Evolutionary conservation across 2,329 filamentous ascomycete genomes (phyloP).

Genomic region (Gremmenia infestans): DNA sequence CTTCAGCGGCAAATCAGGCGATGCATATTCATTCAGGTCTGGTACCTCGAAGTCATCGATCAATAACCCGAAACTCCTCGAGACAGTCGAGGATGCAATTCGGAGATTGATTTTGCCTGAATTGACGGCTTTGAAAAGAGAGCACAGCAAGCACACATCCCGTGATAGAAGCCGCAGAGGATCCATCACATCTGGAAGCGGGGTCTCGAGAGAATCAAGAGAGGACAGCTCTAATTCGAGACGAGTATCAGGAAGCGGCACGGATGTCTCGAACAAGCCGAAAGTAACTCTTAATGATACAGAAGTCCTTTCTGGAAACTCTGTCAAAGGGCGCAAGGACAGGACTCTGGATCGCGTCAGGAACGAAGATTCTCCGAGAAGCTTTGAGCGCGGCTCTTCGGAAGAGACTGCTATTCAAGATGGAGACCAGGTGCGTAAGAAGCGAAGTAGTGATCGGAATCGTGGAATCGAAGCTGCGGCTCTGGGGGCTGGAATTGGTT

Average conservation of each 20-base stretch:
- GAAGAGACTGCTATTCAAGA: slow-evolving; percentile 45
- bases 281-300: slow-evolving; percentile 56
- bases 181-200: slow-evolving; percentile 53
- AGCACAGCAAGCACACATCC: slow-evolving; percentile 73
- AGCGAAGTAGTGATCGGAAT: slow-evolving; percentile 23
- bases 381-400: slow-evolving; percentile 38
- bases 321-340: slow-evolving; percentile 45
- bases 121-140: slow-evolving; percentile 83
- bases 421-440: slow-evolving; percentile 40
- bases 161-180: slow-evolving; percentile 56
- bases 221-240: slow-evolving; percentile 23
- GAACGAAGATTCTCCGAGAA: slow-evolving; percentile 22
- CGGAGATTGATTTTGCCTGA: slow-evolving; percentile 76
- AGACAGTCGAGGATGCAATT: slow-evolving; percentile 72
- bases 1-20: slow-evolving; percentile 49
- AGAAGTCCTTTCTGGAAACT: slow-evolving; percentile 50
- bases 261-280: slow-evolving; percentile 42
- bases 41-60: slow-evolving; percentile 56
- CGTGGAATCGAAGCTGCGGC: slow-evolving; percentile 26
- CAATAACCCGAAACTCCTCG: slow-evolving; percentile 67
- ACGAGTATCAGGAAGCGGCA: slow-evolving; percentile 37
- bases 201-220: slow-evolving; percentile 48
- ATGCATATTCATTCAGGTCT: slow-evolving; percentile 54
- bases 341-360: slow-evolving; percentile 41
- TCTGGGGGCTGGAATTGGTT: slow-evolving; percentile 40